Conservation (phyloP, 352 stramenopile genomes). For the Globisporangium heterothallicum region DNA sequence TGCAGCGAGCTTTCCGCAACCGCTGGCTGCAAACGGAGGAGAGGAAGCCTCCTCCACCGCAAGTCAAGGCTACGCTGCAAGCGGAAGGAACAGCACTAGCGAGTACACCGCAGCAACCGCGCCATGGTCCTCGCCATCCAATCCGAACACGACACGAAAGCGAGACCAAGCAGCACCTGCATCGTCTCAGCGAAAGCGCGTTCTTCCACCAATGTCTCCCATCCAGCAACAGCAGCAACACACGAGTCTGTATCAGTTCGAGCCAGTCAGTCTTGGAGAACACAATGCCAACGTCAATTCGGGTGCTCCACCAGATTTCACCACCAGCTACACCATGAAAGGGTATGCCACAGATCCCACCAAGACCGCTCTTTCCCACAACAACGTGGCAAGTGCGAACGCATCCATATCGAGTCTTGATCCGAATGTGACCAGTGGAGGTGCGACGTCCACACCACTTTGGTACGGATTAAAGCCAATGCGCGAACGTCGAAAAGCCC, state of each 20-base stretch:
- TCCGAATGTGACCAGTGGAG: background rate
- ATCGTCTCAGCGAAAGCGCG: background rate
- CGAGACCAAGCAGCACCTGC: background rate
- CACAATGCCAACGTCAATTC: background rate
- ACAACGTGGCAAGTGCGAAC: background rate
- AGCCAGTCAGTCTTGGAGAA: no score
- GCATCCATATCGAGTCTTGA: background rate
- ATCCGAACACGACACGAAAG: background rate
- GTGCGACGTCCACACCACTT: background rate
- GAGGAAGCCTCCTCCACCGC: no score
- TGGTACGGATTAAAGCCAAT: slow-evolving; percentile 5
- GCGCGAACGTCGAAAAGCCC: background rate
- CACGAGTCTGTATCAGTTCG: slow-evolving; percentile 1
- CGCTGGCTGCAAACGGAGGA: no score
- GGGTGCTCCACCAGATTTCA: slow-evolving; percentile 3
- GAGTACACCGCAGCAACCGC: background rate
- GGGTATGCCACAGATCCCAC: background rate
- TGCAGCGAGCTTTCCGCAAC: no score
- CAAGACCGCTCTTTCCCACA: background rate
- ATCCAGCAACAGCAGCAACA: background rate
- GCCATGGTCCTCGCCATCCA: background rate
- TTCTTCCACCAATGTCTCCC: slow-evolving; percentile 11
- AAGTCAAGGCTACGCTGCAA: no score
- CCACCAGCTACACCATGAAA: slow-evolving; percentile 8
- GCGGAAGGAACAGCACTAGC: background rate